Base-by-base conservation (phyloP, 1,284 basidiomycete species). In the Porogramme epimiltina region DNA sequence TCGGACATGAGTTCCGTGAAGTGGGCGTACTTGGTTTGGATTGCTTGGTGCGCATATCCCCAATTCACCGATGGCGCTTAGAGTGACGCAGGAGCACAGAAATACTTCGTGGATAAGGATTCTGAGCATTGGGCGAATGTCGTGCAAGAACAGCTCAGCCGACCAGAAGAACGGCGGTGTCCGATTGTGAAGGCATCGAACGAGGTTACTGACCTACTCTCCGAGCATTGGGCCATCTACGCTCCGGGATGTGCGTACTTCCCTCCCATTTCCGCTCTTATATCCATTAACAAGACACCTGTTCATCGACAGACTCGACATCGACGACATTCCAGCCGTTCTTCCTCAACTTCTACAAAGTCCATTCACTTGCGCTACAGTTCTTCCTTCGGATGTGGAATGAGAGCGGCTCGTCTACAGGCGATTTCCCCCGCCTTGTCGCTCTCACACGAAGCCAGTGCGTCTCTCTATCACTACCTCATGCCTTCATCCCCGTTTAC, bases 311-410 rank as follows among this genome's bases (percentile, higher is more conserved):
- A 70, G 89, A 91, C 69, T 89, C 89, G 8, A 89, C 89, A 1
- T 87, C 91, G 3, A 88, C 90, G 1, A 82, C 86, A 1, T 95
- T 93, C 70, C 89, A 93, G 60, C 93, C 93, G 0, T 94, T 95
- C 74, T 88, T 98, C 68, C 79, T 98, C 54, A 91, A 92, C 62
- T 93, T 95, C 66, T 80, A 82, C 60, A 85, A 84, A 53, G 86
- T 96, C 10, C 95, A 98, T 70, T 76, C 81, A 5, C 75, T 96
- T 3, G 90, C 91, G 1, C 84, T 91, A 24, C 85, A 85, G 50
- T 97, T 98, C 76, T 97, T 97, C 75, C 73, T 95, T 24, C 83
- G 93, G 55, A 96, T 98, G 88, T 98, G 95, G 95, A 85, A 82
- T 62, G 95, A 98, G 70, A 93, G 91, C 58, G 89, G 90, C 31